Percentiles rank a stretch among this genome's conserved stretches.
These are phyloP conservation scores for Penicillium psychrosexuale DNA, from an alignment of 2,329 filamentous ascomycete species.

Conservation along the genomic window DNA sequence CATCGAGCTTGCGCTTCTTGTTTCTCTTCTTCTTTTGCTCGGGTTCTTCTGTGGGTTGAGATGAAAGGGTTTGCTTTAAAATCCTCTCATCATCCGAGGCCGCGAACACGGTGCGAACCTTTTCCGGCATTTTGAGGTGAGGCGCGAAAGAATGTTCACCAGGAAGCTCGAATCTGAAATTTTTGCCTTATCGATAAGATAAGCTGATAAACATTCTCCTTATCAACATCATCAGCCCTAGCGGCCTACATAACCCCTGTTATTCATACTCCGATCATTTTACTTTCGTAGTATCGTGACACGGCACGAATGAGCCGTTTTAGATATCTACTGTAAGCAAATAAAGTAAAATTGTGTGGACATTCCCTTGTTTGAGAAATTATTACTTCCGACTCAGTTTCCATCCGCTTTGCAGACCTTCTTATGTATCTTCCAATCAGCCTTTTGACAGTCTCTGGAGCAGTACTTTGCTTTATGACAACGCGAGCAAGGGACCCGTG, in stretches of 20 bases:
- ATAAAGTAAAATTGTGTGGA: not conserved
- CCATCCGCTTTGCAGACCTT: not conserved
- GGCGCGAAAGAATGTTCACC: not conserved
- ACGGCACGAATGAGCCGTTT: not conserved
- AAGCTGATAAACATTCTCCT: constrained; percentile 15
- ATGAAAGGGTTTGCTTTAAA: constrained; percentile 9
- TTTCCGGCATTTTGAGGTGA: constrained; percentile 25
- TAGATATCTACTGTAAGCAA: not conserved
- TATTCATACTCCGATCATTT: not conserved
- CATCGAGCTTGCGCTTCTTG: constrained; percentile 36
- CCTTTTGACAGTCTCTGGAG: not conserved
- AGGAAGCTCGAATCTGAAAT: not conserved
- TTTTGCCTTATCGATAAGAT: constrained; percentile 27
- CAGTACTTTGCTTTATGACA: not conserved
- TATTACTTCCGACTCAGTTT: not conserved
- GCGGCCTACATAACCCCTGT: too few relatives aligned
- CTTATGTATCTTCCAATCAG: not conserved
- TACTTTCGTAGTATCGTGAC: not conserved
- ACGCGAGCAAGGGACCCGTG: not conserved
- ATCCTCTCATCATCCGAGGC: constrained; percentile 31
- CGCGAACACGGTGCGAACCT: constrained; percentile 12
- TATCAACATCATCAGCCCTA: not conserved
- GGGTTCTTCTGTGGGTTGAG: constrained; percentile 2
- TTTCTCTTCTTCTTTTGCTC: constrained; percentile 28
- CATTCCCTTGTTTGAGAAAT: not conserved